A percentile compares a stretch with the other conserved stretches of the same genome.
These are phyloP conservation scores for Stentor roeselii DNA, from an alignment of 73 alveolate genomes.

Conservation along the genomic window DNA sequence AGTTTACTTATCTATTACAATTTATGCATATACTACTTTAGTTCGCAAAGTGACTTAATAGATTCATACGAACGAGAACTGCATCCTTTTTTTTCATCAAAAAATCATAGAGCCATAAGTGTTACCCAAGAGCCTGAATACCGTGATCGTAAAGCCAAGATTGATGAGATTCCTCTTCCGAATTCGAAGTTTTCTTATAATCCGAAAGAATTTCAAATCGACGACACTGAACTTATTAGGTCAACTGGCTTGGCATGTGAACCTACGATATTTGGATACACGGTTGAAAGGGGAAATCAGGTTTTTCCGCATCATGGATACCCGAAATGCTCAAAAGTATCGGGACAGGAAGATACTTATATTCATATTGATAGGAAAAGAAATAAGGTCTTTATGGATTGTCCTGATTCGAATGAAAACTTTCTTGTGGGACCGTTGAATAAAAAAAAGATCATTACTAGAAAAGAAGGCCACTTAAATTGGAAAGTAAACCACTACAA, in stretches of 20 bases:
- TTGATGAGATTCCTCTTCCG: neutral
- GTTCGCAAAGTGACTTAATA: too few species aligned
- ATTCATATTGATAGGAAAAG: neutral
- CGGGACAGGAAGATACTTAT: neutral
- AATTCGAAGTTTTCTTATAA: too few species aligned
- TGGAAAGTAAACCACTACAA: neutral
- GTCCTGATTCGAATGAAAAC: neutral
- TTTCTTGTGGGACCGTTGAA: neutral
- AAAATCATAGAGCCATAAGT: neutral
- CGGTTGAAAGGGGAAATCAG: neutral
- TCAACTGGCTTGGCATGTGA: neutral
- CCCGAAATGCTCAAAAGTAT: neutral
- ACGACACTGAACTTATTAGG: neutral
- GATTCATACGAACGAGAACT: too few species aligned
- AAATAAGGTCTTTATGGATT: neutral
- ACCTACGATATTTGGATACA: neutral
- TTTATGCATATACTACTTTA: too few species aligned
- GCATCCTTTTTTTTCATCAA: neutral
- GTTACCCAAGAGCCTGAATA: neutral
- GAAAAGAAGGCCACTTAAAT: neutral
- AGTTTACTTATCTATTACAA: too few species aligned
- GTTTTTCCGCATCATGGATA: neutral
- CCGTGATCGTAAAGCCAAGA: neutral
- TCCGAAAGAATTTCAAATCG: neutral
- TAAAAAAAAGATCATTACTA: neutral